Conservation (phyloP, 1,284 basidiomycete species). For the Apiotrichum gamsii region DNA sequence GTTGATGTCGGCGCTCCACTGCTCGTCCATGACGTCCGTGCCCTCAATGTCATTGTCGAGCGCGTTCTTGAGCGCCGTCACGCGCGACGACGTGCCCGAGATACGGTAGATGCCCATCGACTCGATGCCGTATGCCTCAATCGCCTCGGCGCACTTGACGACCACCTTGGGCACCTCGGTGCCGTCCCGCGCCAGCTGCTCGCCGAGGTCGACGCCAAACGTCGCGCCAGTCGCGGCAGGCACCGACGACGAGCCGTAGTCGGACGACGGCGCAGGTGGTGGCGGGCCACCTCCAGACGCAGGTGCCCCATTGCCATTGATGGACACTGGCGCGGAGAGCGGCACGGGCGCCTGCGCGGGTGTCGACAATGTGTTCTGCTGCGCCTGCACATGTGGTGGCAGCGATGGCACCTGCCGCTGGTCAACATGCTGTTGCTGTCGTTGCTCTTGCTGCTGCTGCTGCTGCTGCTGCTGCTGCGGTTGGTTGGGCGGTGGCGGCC, state of each 20-base stretch:
- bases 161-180: constrained; percentile 84
- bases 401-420: constrained; percentile 10
- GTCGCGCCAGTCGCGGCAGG: constrained; percentile 52
- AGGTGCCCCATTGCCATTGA: too few species aligned
- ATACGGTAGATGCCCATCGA: constrained; percentile 90
- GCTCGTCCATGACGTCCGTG: constrained; percentile 76
- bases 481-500: too few species aligned
- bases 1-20: constrained; percentile 92
- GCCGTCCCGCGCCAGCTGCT: constrained; percentile 83
- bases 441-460: too few species aligned
- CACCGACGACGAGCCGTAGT: constrained; percentile 25
- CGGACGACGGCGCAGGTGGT: not conserved
- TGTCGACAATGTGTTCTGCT: not conserved
- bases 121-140: constrained; percentile 76
- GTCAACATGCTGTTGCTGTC: not conserved
- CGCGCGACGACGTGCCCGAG: constrained; percentile 83
- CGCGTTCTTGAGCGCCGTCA: constrained; percentile 72
- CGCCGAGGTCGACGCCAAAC: constrained; percentile 84
- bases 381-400: constrained; percentile 9
- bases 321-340: not conserved
- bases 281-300: constrained; percentile 5
- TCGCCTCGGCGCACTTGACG: constrained; percentile 81
- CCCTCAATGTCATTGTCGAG: constrained; percentile 82
- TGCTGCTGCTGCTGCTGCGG: too few species aligned
- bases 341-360: not conserved